phyloP scores from a whole-genome alignment of 2,329 filamentous ascomycete species.

The Amylocarpus encephaloides region DNA sequence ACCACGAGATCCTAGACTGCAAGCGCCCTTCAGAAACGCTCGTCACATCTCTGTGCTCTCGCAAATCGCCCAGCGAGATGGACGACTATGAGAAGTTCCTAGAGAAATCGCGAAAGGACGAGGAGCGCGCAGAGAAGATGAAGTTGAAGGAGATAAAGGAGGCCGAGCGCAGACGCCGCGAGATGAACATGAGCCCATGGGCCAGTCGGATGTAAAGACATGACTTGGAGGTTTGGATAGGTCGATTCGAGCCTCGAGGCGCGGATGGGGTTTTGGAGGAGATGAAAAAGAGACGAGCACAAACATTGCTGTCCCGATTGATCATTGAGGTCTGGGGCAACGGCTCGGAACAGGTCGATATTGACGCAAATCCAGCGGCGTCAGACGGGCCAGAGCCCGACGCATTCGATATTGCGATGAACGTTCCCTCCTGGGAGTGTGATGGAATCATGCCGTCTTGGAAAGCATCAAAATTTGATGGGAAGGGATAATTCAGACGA shows the following conservation, averaged over 20 bases:
- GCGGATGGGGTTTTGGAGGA: background rate
- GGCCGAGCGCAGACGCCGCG: conserved; percentile 36
- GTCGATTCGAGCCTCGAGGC: background rate
- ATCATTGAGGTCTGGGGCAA: too few species aligned
- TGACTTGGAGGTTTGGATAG: too few species aligned
- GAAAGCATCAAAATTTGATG: too few species aligned
- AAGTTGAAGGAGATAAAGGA: conserved; percentile 32
- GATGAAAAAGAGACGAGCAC: background rate
- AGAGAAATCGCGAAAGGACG: conserved; percentile 16
- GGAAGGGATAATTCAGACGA: too few species aligned
- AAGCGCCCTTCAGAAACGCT: background rate
- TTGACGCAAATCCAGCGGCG: too few species aligned
- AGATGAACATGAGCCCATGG: conserved; percentile 36
- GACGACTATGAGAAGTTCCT: conserved; percentile 22
- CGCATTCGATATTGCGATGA: too few species aligned
- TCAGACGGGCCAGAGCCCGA: too few species aligned
- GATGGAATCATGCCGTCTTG: too few species aligned
- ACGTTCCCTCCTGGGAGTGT: too few species aligned
- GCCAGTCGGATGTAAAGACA: conserved; percentile 18
- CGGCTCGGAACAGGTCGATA: too few species aligned
- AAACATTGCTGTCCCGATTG: background rate
- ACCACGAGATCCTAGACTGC: background rate
- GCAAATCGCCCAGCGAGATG: conserved; percentile 1
- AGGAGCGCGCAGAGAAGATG: conserved; percentile 15
- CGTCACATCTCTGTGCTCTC: background rate